Base-by-base conservation (phyloP, 345 rosid species). In the Syzygium oleosum region DNA sequence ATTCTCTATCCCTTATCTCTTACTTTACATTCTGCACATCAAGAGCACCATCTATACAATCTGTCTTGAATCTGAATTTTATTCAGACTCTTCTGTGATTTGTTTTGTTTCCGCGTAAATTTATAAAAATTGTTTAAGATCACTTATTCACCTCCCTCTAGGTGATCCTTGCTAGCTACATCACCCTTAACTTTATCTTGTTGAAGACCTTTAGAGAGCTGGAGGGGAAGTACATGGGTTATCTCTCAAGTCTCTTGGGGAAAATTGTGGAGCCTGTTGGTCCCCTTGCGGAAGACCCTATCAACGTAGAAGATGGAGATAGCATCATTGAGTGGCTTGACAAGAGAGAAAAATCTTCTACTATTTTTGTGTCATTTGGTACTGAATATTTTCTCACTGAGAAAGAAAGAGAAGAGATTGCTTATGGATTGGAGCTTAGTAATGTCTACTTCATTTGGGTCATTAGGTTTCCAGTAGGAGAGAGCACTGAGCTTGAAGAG, bases 281-380 rank as follows among this genome's bases (percentile, higher is more conserved):
- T 43, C 91, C 91, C 9, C 89, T 93, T 8, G 90, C 91, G n/a
- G 88, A 79, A 85, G 87, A 85, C 46, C 46, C 80, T 1, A 23
- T 14, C 6, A 11, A 55, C 7, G 54, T n/a, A 51, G 29, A 21
- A 12, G 61, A 88, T 31, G 86, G 55, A 12, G 84, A 31, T 10
- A 19, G 61, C 43, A 85, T 90, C 84, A 52, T 89, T 3, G 86
- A 87, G 53, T 93, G 92, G 93, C 90, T 92, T 22, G 53, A 79
- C 84, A 63, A 78, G 85, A 92, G 89, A 73, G 59, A 73, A 11
- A 16, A 13, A 59, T 54, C 63, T 12, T 92, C 93, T 16, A 85
- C 90, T 0, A 86, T 92, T 43, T 89, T 90, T 52, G 90, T 90
- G 59, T 92, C 94, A 2, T 93, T 90, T 51, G 91, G 93, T 49